Conservation (phyloP, 306 rosid genomes). For the Gynostemma pentaphyllum region DNA sequence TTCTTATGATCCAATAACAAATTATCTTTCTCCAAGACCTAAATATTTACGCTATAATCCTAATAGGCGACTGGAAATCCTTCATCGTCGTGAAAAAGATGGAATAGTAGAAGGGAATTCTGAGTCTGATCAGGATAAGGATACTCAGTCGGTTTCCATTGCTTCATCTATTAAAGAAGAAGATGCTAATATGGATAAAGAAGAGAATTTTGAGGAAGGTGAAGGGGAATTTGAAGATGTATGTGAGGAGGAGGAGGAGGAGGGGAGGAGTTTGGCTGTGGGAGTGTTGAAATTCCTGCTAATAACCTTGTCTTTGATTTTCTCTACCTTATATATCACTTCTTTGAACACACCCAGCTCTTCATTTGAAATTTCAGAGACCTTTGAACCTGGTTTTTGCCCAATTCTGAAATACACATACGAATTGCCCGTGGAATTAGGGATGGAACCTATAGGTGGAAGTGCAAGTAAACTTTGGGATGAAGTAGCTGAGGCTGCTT, state of each 20-base stretch:
- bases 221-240: constrained; percentile 9
- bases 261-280: constrained; percentile 11
- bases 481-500: not conserved
- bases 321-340: constrained; percentile 13
- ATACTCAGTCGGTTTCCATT: constrained; percentile 1
- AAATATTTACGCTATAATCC: constrained; percentile 35
- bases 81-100: constrained; percentile 15
- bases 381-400: not conserved
- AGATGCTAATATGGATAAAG: constrained; percentile 1
- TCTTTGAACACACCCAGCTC: constrained; percentile 12
- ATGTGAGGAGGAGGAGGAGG: constrained; percentile 11
- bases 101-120: not conserved
- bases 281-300: constrained; percentile 18
- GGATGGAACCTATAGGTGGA: not conserved
- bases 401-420: constrained; percentile 10
- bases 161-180: constrained; percentile 8
- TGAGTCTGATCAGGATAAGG: constrained; percentile 11
- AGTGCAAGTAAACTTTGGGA: constrained; percentile 2
- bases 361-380: not conserved
- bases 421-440: constrained; percentile 10
- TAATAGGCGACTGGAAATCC: constrained; percentile 17
- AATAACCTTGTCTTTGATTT: constrained; percentile 8
- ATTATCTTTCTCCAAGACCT: constrained; percentile 39
- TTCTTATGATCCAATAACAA: constrained; percentile 29
- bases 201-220: constrained; percentile 14